Evolutionary conservation across 2,329 filamentous ascomycete species (phyloP).

Genomic region (Alternaria incomplexa): DNA sequence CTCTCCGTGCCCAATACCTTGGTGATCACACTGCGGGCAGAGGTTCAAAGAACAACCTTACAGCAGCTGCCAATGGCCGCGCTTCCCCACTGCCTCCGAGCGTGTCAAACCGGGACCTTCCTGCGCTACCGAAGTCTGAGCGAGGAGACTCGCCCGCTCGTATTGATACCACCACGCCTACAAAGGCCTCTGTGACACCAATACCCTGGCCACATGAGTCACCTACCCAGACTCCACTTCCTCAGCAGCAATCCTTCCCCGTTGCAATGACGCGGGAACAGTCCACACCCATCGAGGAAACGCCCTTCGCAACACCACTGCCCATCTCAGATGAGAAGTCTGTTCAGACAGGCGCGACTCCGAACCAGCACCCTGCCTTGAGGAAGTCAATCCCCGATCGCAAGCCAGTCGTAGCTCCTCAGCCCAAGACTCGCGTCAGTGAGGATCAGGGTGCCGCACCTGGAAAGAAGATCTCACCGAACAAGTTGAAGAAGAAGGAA

Average conservation of each 20-base stretch:
- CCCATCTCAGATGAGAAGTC: constrained; percentile 41
- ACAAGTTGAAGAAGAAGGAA: constrained; percentile 47
- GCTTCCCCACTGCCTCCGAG: constrained; percentile 32
- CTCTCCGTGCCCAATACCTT: constrained; percentile 85
- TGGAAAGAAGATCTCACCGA: constrained; percentile 39
- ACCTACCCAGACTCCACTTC: constrained; percentile 35
- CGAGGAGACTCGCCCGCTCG: constrained; percentile 37
- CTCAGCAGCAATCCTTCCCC: constrained; percentile 37
- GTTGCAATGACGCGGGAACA: not conserved
- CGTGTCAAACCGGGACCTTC: constrained; percentile 49
- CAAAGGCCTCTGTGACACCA: constrained; percentile 42
- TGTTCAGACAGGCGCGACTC: constrained; percentile 17
- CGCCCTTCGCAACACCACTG: constrained; percentile 3
- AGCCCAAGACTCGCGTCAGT: constrained; percentile 21
- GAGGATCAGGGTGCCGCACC: constrained; percentile 26
- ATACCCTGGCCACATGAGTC: constrained; percentile 38
- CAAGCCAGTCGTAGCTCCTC: constrained; percentile 15
- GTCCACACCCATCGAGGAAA: not conserved
- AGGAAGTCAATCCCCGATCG: constrained; percentile 42
- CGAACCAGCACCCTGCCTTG: constrained; percentile 52
- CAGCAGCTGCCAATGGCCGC: constrained; percentile 39
- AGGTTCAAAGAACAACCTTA: constrained; percentile 60
- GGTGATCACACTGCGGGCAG: constrained; percentile 74
- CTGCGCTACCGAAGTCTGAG: constrained; percentile 48
- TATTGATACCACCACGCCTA: constrained; percentile 20